Conservation (phyloP, 768 basidiomycete species). For the Boletellus ananas region DNA sequence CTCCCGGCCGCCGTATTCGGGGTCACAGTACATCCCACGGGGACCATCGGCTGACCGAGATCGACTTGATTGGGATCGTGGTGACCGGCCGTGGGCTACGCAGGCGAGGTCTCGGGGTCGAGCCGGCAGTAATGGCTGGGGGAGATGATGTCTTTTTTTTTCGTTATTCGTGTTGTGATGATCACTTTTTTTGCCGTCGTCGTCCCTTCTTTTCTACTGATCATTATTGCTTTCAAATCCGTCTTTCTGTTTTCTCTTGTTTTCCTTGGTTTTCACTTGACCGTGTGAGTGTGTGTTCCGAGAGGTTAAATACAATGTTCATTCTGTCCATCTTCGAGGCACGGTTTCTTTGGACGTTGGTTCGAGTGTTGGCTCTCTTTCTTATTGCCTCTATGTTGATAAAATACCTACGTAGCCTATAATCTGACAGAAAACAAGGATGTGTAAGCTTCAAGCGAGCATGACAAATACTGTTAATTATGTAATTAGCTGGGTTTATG, state of each 20-base stretch:
- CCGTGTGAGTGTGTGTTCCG: conserved; percentile 8
- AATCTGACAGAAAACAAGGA: neutral
- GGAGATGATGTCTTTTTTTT: conserved; percentile 17
- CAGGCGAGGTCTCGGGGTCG: conserved; percentile 30
- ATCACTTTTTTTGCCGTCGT: neutral
- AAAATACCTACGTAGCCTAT: neutral
- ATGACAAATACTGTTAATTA: neutral
- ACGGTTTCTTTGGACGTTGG: neutral
- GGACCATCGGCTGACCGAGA: conserved; percentile 54
- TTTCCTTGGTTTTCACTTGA: neutral
- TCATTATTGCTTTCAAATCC: conserved; percentile 33
- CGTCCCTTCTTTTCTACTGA: conserved; percentile 14
- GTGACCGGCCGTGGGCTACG: conserved; percentile 34
- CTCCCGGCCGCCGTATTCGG: conserved; percentile 19
- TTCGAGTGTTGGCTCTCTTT: conserved; percentile 6
- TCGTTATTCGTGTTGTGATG: conserved; percentile 11
- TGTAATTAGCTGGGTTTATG: neutral
- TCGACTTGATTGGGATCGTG: conserved; percentile 42
- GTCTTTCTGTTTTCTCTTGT: neutral
- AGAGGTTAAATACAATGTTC: conserved; percentile 1
- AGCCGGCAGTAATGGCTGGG: conserved; percentile 36
- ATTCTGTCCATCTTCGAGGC: neutral
- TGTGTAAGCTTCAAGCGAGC: conserved; percentile 2
- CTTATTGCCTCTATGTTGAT: neutral
- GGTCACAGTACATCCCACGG: conserved; percentile 41